Evolutionary conservation across 805 yeast genomes (phyloP).

Genomic region (Myxozyma monticola): DNA sequence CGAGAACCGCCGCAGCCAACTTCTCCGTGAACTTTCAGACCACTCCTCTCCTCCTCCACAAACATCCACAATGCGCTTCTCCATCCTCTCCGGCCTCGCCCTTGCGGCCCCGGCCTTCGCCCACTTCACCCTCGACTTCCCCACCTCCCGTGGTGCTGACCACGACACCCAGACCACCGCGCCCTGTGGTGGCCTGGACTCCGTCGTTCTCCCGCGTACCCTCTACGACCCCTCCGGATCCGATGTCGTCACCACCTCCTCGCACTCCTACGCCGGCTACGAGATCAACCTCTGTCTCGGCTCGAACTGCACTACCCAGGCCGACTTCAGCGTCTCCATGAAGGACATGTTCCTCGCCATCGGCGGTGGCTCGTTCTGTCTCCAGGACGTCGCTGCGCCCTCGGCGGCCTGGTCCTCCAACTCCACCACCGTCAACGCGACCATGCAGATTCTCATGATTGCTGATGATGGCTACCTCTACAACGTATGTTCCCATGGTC

Average conservation of each 20-base stretch:
- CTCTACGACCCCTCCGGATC: slow-evolving; percentile 30
- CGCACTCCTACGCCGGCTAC: slow-evolving; percentile 31
- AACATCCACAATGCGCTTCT: slow-evolving; percentile 29
- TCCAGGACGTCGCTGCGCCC: slow-evolving; percentile 31
- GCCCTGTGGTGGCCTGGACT: slow-evolving; percentile 34
- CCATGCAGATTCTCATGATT: slow-evolving; percentile 34
- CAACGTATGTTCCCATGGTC: slow-evolving; percentile 23
- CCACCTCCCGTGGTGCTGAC: slow-evolving; percentile 33
- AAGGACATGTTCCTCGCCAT: slow-evolving; percentile 25
- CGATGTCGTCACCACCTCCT: slow-evolving; percentile 28
- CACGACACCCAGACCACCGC: slow-evolving; percentile 33
- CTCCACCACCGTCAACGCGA: slow-evolving; percentile 30
- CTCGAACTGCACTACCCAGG: slow-evolving; percentile 26
- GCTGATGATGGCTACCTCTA: slow-evolving; percentile 36
- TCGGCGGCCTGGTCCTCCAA: slow-evolving; percentile 11
- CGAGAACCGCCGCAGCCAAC: too few species aligned
- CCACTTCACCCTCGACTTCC: slow-evolving; percentile 34
- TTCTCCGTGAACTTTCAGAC: too few species aligned
- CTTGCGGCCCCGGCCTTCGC: slow-evolving; percentile 32
- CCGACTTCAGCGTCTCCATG: slow-evolving; percentile 30
- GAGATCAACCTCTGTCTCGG: slow-evolving; percentile 31
- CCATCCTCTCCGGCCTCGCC: slow-evolving; percentile 9
- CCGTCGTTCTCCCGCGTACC: slow-evolving; percentile 27
- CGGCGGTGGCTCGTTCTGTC: slow-evolving; percentile 36
- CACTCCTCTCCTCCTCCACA: too few species aligned